These are phyloP conservation scores for Euptelea pleiosperma DNA, from an alignment of 164 flowering plant species.

Conservation along the genomic window DNA sequence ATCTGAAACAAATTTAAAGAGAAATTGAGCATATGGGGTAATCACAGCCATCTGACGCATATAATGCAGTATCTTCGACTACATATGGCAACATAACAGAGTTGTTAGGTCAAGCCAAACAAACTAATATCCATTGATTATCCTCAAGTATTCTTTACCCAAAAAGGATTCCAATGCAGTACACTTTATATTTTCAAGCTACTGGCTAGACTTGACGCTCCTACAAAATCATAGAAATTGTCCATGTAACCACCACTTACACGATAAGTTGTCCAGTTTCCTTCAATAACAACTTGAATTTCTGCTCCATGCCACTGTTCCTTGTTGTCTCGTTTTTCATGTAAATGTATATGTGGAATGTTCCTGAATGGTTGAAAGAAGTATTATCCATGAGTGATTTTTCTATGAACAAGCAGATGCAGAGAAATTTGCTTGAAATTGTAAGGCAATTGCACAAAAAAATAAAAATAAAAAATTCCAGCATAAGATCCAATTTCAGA, in stretches of 20 bases:
- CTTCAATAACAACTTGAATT: conserved; percentile 96
- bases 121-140: conserved; percentile 3
- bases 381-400: too few relatives aligned
- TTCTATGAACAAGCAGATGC: background rate
- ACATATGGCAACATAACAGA: conserved; percentile 25
- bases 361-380: conserved; percentile 47
- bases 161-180: background rate
- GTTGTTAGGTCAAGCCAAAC: conserved; percentile 11
- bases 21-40: conserved; percentile 94
- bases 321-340: conserved; percentile 73
- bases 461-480: background rate
- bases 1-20: conserved; percentile 76
- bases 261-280: conserved; percentile 97
- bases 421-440: background rate
- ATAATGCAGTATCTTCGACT: conserved; percentile 97
- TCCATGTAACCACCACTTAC: conserved; percentile 38
- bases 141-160: too few relatives aligned
- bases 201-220: background rate
- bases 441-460: background rate
- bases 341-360: conserved; percentile 85
- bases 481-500: background rate
- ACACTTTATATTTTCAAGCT: background rate
- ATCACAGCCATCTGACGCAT: conserved; percentile 99
- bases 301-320: conserved; percentile 96
- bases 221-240: background rate